phyloP scores from a whole-genome alignment of 2,329 filamentous ascomycete species.

The Cladosporium cucumerinum region DNA sequence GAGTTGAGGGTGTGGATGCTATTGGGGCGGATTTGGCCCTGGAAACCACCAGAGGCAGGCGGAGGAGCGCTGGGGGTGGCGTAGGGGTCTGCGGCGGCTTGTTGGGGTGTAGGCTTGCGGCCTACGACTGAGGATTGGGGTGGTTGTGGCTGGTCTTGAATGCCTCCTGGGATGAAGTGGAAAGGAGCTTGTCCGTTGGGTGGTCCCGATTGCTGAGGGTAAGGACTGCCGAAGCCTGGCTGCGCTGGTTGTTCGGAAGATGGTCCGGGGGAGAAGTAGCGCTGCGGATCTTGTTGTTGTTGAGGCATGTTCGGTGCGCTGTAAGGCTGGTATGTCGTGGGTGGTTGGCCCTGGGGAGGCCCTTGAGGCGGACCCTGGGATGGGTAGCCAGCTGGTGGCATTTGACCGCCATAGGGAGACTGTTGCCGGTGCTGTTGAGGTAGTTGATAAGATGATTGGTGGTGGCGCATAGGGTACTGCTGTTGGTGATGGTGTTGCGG shows the following conservation, averaged over 20 bases:
- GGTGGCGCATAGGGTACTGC: conserved; percentile 40
- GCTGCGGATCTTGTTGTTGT: conserved; percentile 35
- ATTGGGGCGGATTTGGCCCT: conserved; percentile 38
- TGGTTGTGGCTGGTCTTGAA: conserved; percentile 25
- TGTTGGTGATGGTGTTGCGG: conserved; percentile 57
- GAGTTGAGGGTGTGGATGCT: conserved; percentile 39
- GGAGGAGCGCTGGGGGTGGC: conserved; percentile 20
- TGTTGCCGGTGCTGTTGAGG: conserved; percentile 24
- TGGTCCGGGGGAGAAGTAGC: conserved; percentile 39
- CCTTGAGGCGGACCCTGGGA: conserved; percentile 33
- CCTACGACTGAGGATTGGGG: conserved; percentile 23
- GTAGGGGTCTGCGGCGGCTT: conserved; percentile 19
- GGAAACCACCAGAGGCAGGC: conserved; percentile 35
- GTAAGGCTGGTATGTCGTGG: conserved; percentile 24
- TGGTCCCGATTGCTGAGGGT: conserved; percentile 17
- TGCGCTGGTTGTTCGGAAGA: conserved; percentile 28
- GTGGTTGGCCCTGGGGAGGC: conserved; percentile 25
- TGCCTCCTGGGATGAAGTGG: conserved; percentile 37
- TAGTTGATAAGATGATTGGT: conserved; percentile 17
- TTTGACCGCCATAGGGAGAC: conserved; percentile 26
- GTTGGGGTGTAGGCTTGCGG: conserved; percentile 29
- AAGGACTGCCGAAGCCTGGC: conserved; percentile 7
- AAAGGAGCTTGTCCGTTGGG: conserved; percentile 31
- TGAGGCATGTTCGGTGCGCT: conserved; percentile 22
- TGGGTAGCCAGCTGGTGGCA: conserved; percentile 26